Evolutionary conservation across 345 rosid species (phyloP), one percentile per base, ranked within the genome.

Genomic region (Crucihimalaya himalaica): DNA sequence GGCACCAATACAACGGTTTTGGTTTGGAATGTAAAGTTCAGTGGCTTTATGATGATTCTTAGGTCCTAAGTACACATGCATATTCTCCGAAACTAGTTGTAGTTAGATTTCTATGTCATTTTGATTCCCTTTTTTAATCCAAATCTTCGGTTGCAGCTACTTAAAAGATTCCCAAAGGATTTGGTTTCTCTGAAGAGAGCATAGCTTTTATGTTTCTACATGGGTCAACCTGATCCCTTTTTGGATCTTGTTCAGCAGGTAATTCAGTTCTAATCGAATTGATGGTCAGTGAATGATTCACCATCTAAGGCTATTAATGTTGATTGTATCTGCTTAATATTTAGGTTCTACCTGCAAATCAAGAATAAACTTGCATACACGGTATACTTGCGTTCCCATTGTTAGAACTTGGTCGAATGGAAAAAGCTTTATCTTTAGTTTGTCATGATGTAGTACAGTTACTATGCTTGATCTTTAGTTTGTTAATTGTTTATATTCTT

Each of bases 311-410:
- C 13, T 51, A 21, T 27, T 16, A 28, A 56, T 29, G 5, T 27
- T 55, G 13, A 46, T 64, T 58, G 37, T 21, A 28, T 40, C 55
- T 50, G 20, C 63, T 15, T 28, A 29, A n/a, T 71, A 73, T 27
- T 29, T 66, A 94, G 97, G 89, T 89, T 80, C 75, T 91, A 51
- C 89, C 88, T 27, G 57, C 35, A 55, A 91, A 88, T 76, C 80
- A 85, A 80, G 77, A 76, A 71, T 96, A 85, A 82, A 82, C 83
- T 56, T 91, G 84, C 54, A 59, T 91, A 28, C 85, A 91, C 54
- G 97, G 97, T 62, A 85, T 86, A 86, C 92, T 91, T 84, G 97
- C 97, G 5, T 94, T 94, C 74, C 78, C 95, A 2, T 83, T 91
- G 39, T 80, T 94, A 64, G 98, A 94, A 84, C 89, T 89, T 25